Evolutionary conservation across 352 stramenopile genomes (phyloP).

Genomic region (Thraustotheca clavata): DNA sequence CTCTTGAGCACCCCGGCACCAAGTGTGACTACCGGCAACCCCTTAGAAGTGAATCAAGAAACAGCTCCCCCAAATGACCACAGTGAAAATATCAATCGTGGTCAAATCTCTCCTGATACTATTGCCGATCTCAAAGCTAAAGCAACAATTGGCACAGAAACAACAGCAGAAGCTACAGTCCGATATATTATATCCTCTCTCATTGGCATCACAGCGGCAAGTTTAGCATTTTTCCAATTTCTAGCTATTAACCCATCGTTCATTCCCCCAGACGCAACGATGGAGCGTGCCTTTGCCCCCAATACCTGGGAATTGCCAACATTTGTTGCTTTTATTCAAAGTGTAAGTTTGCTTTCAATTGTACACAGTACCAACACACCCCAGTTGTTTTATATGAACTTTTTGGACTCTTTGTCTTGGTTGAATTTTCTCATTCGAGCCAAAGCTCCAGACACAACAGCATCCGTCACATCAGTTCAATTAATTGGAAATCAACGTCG

Average conservation of each 20-base stretch:
- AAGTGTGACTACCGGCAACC: too few species aligned
- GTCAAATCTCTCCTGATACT: neutral
- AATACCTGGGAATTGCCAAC: slow-evolving; percentile 71
- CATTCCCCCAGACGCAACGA: neutral
- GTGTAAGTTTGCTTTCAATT: slow-evolving; percentile 48
- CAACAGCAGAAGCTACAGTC: neutral
- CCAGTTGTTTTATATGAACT: slow-evolving; percentile 50
- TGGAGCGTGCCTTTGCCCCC: slow-evolving; percentile 25
- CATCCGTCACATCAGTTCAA: neutral
- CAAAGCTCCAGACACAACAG: neutral
- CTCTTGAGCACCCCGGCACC: too few species aligned
- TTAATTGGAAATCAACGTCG: neutral
- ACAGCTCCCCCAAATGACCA: neutral
- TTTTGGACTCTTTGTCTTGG: slow-evolving; percentile 62
- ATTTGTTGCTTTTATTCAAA: slow-evolving; percentile 57
- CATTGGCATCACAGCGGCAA: slow-evolving; percentile 6
- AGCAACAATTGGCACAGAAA: slow-evolving; percentile 6
- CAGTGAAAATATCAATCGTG: neutral
- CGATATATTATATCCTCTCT: neutral
- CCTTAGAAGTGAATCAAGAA: too few species aligned
- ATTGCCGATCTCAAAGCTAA: neutral
- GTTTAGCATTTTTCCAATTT: slow-evolving; percentile 18
- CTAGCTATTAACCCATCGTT: slow-evolving; percentile 4
- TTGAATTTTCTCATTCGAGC: slow-evolving; percentile 54
- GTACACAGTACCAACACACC: slow-evolving; percentile 51